A percentile compares a stretch with the other conserved stretches of the same genome.
phyloP scores from a whole-genome alignment of 2,329 filamentous ascomycete species.

The Fusarium devonianum region DNA sequence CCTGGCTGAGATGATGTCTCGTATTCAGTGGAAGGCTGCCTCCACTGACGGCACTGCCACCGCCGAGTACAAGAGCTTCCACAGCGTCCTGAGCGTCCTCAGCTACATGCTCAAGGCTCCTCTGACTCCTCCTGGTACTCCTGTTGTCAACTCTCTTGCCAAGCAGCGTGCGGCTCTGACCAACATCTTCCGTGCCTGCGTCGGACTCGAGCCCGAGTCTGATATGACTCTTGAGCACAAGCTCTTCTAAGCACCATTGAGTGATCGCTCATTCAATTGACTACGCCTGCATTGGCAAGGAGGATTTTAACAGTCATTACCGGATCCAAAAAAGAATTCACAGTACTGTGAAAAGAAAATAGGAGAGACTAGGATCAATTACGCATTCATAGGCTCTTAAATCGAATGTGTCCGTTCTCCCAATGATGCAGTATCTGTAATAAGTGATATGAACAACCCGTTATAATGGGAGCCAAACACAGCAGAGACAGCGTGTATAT shows the following conservation, averaged over 20 bases:
- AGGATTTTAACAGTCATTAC: no score
- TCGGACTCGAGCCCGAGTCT: conserved; percentile 94
- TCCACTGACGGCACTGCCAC: conserved; percentile 59
- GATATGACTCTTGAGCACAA: conserved; percentile 99
- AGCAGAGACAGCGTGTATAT: no score
- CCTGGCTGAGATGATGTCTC: conserved; percentile 97
- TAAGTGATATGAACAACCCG: background rate
- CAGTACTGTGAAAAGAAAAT: conserved; percentile 20
- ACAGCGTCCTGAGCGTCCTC: conserved; percentile 94
- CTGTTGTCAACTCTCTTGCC: conserved; percentile 91
- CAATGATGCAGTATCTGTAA: conserved; percentile 6
- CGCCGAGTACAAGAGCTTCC: conserved; percentile 88
- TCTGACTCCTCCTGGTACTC: conserved; percentile 90
- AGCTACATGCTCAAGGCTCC: conserved; percentile 99
- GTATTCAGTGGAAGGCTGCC: conserved; percentile 85
- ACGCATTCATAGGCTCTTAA: conserved; percentile 33
- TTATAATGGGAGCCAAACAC: no score
- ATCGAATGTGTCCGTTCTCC: conserved; percentile 37
- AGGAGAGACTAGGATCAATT: conserved; percentile 28
- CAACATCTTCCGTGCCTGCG: conserved; percentile 98
- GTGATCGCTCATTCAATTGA: conserved; percentile 1
- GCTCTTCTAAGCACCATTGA: conserved; percentile 69
- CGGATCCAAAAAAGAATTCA: no score
- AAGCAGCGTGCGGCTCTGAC: conserved; percentile 95
- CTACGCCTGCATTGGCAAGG: conserved; percentile 2